A percentile compares a stretch with the other conserved stretches of the same genome.
Evolutionary conservation across 352 stramenopile genomes (phyloP).

Genomic region (Pythium periplocum): DNA sequence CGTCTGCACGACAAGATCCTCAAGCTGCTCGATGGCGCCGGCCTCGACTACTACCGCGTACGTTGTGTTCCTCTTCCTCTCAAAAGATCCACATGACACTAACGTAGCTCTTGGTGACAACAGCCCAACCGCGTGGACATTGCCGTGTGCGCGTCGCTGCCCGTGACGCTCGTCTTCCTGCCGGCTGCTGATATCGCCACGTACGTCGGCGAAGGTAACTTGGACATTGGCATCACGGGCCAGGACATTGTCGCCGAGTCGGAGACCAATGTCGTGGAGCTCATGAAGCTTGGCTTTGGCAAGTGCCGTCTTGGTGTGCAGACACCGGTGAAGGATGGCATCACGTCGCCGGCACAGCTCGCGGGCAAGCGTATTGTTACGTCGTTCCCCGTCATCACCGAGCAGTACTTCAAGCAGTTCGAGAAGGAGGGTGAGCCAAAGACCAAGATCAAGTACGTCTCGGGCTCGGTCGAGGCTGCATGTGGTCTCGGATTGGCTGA

Average conservation of each 20-base stretch:
- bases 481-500: conserved; percentile 97
- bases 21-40: conserved; percentile 93
- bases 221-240: conserved; percentile 98
- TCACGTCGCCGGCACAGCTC: conserved; percentile 79
- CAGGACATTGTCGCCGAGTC: conserved; percentile 93
- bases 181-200: conserved; percentile 96
- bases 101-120: background rate
- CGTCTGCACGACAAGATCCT: conserved; percentile 95
- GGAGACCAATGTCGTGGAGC: conserved; percentile 85
- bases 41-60: conserved; percentile 93
- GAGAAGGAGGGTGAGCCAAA: conserved; percentile 52
- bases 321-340: conserved; percentile 85
- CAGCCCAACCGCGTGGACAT: conserved; percentile 88
- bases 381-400: conserved; percentile 93
- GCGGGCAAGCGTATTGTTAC: conserved; percentile 97
- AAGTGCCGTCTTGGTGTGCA: conserved; percentile 95
- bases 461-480: conserved; percentile 96
- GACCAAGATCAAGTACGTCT: conserved; percentile 95
- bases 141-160: conserved; percentile 90
- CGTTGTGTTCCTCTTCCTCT: conserved; percentile 3
- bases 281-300: conserved; percentile 95
- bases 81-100: background rate
- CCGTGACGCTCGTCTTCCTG: conserved; percentile 97
- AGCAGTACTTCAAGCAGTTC: conserved; percentile 93
- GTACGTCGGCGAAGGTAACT: conserved; percentile 97